These are phyloP conservation scores for Aschersonia sp. DNA, from an alignment of 2,329 filamentous ascomycete species.

Conservation along the genomic window DNA sequence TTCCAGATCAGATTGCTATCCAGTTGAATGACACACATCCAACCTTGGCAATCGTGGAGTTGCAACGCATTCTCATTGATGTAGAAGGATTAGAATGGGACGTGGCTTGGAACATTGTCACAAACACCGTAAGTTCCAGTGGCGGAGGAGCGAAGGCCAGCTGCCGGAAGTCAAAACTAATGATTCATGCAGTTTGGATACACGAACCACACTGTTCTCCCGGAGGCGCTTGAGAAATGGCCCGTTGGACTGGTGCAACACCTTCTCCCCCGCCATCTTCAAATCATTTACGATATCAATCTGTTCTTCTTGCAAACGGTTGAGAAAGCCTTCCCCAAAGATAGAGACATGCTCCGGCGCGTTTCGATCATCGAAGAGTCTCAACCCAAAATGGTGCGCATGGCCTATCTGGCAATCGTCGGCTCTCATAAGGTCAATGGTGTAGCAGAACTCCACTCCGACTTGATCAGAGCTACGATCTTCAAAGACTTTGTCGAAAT, in stretches of 20 bases:
- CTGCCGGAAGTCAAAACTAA: background rate
- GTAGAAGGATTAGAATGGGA: constrained; percentile 88
- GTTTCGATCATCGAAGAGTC: constrained; percentile 98
- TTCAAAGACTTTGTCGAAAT: constrained; percentile 97
- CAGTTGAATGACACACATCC: constrained; percentile 98
- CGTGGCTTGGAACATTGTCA: constrained; percentile 73
- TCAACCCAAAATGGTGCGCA: constrained; percentile 93
- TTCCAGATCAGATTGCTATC: constrained; percentile 88
- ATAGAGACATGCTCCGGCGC: constrained; percentile 68
- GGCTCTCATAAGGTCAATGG: constrained; percentile 99
- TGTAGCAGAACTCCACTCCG: constrained; percentile 92
- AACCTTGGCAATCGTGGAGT: constrained; percentile 86
- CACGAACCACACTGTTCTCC: constrained; percentile 96
- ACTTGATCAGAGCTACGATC: constrained; percentile 96
- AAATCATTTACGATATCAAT: constrained; percentile 98
- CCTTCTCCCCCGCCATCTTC: constrained; percentile 80
- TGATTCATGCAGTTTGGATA: constrained; percentile 60
- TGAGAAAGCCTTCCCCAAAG: constrained; percentile 79
- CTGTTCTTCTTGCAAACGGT: constrained; percentile 82
- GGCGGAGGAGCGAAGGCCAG: too few species aligned
- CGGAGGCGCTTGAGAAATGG: constrained; percentile 97
- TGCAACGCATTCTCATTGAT: constrained; percentile 85
- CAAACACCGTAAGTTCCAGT: constrained; percentile 38
- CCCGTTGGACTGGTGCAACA: constrained; percentile 86
- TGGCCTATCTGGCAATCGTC: constrained; percentile 90